Conservation (phyloP, 169 alveolate genomes). For the Plasmodium sp. region DNA sequence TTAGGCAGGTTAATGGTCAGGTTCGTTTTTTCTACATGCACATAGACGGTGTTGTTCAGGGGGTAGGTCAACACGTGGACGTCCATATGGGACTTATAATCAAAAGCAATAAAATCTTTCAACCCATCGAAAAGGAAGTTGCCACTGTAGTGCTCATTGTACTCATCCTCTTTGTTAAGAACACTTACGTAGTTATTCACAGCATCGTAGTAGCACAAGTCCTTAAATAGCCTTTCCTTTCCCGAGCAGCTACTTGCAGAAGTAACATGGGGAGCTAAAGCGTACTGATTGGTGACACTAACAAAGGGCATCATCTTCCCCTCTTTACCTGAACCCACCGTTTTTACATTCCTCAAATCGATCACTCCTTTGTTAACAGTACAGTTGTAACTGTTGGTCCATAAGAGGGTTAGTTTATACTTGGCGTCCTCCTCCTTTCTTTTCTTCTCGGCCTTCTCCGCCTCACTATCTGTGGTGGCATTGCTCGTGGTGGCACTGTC, state of each 20-base stretch:
- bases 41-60: constrained; percentile 24
- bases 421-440: neutral
- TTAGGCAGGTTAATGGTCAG: constrained; percentile 20
- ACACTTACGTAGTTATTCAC: constrained; percentile 26
- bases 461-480: neutral
- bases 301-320: constrained; percentile 13
- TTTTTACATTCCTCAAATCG: constrained; percentile 16
- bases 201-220: constrained; percentile 32
- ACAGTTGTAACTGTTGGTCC: constrained; percentile 50
- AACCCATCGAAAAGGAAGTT: constrained; percentile 41
- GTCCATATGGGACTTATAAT: constrained; percentile 3
- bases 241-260: constrained; percentile 21
- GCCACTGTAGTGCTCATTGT: constrained; percentile 8
- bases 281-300: neutral
- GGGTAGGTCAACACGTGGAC: constrained; percentile 46
- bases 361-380: constrained; percentile 46
- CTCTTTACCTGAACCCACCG: neutral
- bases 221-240: constrained; percentile 21
- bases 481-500: neutral
- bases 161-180: neutral
- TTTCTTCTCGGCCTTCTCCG: neutral
- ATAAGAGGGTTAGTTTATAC: neutral
- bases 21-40: neutral
- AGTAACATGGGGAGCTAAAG: constrained; percentile 30
- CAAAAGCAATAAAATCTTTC: constrained; percentile 48